Conservation (phyloP, 768 basidiomycete genomes). For the Galerina marginata region DNA sequence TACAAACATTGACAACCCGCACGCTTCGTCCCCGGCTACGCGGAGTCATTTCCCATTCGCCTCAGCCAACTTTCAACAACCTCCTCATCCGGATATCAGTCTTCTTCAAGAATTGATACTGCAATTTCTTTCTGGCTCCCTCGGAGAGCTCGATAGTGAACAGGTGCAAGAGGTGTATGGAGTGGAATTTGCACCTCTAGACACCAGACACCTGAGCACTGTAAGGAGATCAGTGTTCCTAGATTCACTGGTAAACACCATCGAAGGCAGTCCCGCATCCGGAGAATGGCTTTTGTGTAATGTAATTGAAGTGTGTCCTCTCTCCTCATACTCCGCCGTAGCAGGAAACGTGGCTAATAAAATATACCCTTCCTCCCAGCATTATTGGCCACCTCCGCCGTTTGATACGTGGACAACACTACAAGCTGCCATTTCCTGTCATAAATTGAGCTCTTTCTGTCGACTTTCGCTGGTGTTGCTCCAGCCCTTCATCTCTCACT, state of each 20-base stretch:
- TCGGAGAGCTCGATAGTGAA: constrained; percentile 52
- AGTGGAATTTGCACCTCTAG: constrained; percentile 39
- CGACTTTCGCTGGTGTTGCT: constrained; percentile 39
- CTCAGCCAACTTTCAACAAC: constrained; percentile 20
- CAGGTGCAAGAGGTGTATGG: constrained; percentile 59
- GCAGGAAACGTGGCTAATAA: background rate
- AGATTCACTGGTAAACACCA: constrained; percentile 54
- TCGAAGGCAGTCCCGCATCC: constrained; percentile 49
- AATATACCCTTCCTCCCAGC: constrained; percentile 32
- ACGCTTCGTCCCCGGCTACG: constrained; percentile 19
- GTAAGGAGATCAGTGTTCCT: constrained; percentile 45
- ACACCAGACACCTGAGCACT: constrained; percentile 30
- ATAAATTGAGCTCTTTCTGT: constrained; percentile 49
- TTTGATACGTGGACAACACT: constrained; percentile 47
- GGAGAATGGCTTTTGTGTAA: constrained; percentile 57
- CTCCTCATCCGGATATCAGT: constrained; percentile 25
- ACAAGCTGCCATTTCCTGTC: constrained; percentile 49
- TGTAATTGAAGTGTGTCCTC: constrained; percentile 50
- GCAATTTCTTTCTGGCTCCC: constrained; percentile 49
- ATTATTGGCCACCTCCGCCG: constrained; percentile 53
- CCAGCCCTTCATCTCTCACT: constrained; percentile 26
- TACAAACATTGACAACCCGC: background rate
- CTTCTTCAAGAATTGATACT: constrained; percentile 45
- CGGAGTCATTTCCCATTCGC: constrained; percentile 2
- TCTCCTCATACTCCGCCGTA: background rate